phyloP scores from a whole-genome alignment of 768 basidiomycete species.

The Boletus edulis region DNA sequence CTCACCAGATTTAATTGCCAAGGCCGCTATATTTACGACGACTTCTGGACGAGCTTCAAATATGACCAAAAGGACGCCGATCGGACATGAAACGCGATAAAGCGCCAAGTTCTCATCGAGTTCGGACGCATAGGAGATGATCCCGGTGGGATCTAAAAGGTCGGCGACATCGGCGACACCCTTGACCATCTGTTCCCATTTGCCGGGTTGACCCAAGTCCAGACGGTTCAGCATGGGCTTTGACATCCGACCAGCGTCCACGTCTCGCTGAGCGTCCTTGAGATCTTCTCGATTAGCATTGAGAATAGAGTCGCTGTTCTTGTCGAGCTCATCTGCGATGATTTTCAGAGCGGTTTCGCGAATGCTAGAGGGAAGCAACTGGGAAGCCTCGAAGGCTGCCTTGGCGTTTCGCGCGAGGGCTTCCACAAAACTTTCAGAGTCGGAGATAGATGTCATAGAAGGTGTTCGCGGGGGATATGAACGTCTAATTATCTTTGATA shows the following conservation, averaged over 20 bases:
- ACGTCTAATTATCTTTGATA: too few species aligned
- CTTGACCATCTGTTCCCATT: slow-evolving; percentile 93
- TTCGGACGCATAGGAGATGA: slow-evolving; percentile 84
- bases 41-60: slow-evolving; percentile 98
- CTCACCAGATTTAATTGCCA: slow-evolving; percentile 95
- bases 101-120: slow-evolving; percentile 86
- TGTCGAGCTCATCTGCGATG: slow-evolving; percentile 66
- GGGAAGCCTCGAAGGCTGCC: slow-evolving; percentile 82
- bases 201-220: slow-evolving; percentile 74
- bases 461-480: neutral
- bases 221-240: slow-evolving; percentile 81
- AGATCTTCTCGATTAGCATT: slow-evolving; percentile 81
- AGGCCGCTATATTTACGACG: slow-evolving; percentile 92
- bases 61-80: slow-evolving; percentile 93
- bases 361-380: slow-evolving; percentile 67
- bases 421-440: slow-evolving; percentile 33
- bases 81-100: slow-evolving; percentile 93
- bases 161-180: slow-evolving; percentile 85
- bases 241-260: slow-evolving; percentile 82
- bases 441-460: slow-evolving; percentile 12
- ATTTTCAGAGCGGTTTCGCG: slow-evolving; percentile 69
- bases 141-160: slow-evolving; percentile 84
- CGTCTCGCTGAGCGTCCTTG: slow-evolving; percentile 74
- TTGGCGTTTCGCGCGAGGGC: slow-evolving; percentile 79
- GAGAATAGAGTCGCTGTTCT: slow-evolving; percentile 66